These are phyloP conservation scores for Talaromyces sp. DNA, from an alignment of 2,329 filamentous ascomycete species.

Conservation along the genomic window DNA sequence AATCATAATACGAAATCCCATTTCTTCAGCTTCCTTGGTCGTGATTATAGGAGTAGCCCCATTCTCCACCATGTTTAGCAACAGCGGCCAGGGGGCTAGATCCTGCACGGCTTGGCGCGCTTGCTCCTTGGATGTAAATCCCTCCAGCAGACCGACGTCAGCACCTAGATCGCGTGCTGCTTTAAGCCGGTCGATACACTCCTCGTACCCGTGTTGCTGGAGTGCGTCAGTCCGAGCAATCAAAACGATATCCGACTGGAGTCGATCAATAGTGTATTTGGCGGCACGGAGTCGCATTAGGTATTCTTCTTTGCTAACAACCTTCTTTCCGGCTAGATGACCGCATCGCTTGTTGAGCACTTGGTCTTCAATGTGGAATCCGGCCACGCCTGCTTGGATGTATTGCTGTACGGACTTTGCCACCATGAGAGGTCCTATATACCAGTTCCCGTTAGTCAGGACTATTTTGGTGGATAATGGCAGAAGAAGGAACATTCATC, in stretches of 20 bases:
- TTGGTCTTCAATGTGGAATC: constrained; percentile 59
- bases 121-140: constrained; percentile 41
- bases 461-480: neutral
- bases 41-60: constrained; percentile 42
- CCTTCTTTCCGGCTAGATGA: constrained; percentile 41
- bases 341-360: constrained; percentile 48
- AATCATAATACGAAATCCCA: constrained; percentile 47
- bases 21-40: constrained; percentile 39
- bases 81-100: constrained; percentile 41
- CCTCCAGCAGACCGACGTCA: constrained; percentile 46
- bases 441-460: neutral
- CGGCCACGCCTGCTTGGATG: constrained; percentile 55
- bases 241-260: constrained; percentile 43
- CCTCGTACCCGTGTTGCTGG: constrained; percentile 41
- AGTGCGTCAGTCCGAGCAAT: constrained; percentile 44
- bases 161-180: constrained; percentile 44
- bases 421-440: constrained; percentile 45
- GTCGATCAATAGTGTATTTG: constrained; percentile 23
- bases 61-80: constrained; percentile 49
- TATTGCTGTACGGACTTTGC: constrained; percentile 52
- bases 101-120: constrained; percentile 36
- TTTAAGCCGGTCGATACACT: constrained; percentile 38
- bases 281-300: constrained; percentile 40
- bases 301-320: constrained; percentile 38
- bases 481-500: neutral